Evolutionary conservation across 225 moss, liverwort and hornwort species (phyloP), one percentile per base, ranked within the genome.

Genomic region (Bryum argenteum): DNA sequence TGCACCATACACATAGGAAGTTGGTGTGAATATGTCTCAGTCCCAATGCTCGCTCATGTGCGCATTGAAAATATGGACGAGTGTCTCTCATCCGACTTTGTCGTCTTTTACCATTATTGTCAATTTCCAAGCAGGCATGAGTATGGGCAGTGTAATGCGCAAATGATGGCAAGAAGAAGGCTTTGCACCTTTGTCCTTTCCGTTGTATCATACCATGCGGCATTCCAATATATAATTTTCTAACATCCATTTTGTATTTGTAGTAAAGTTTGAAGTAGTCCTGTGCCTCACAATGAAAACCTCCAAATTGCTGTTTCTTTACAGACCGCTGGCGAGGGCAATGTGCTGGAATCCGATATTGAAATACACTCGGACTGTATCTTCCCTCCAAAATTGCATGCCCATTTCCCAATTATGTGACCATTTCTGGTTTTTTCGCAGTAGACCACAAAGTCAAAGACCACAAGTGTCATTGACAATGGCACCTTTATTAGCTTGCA

Each of bases 401-500:
- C 14, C 9, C 26, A 26, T 44, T 44, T 58, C 5, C 33, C 58
- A 58, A 28, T 44, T 7, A 43, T 56, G 42, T 45, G 41, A 23
- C 24, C 41, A 9, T 10, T 19, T 68, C 43, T 10, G 1, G 23
- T 8, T 42, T 57, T 44, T 2, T 7, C 15, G 16, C 16, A 17
- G 16, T 23, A 16, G 11, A 3, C 57, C 44, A 2, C 5, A 17
- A 7, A 43, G 44, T 43, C 69, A 69, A 45, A 67, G 10, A n/a
- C 1, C 24, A 44, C 0, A 6, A 23, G 23, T 68, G n/a, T 10
- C 43, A 18, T 58, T 57, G 69, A 69, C 24, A 42, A n/a, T 57
- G 41, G 57, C 15, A 70, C 18, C 69, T 58, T 69, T 19, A 6
- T 16, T 54, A 43, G 43, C 69, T 43, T 58, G 12, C 44, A 18